These are phyloP conservation scores for Penicillium sp. DNA, from an alignment of 2,329 filamentous ascomycete species.

Conservation along the genomic window DNA sequence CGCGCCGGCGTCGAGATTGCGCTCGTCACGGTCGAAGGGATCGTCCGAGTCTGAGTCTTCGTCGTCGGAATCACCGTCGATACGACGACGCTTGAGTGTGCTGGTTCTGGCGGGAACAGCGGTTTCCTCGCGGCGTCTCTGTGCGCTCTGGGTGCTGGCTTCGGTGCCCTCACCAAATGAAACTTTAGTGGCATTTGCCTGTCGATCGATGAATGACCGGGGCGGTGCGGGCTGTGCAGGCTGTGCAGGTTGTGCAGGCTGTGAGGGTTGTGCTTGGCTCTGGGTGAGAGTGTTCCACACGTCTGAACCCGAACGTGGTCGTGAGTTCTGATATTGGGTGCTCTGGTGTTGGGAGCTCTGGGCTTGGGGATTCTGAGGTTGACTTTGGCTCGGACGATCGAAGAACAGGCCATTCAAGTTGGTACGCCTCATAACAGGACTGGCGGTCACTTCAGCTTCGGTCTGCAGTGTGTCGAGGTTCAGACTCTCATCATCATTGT, in stretches of 20 bases:
- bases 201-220: slow-evolving; percentile 35
- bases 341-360: too few species aligned
- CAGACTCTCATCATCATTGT: slow-evolving; percentile 4
- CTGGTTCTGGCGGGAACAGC: background rate
- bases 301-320: background rate
- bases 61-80: background rate
- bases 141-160: slow-evolving; percentile 9
- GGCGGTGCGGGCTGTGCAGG: slow-evolving; percentile 8
- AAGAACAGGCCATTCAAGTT: slow-evolving; percentile 1
- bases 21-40: slow-evolving; percentile 21
- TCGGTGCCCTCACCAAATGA: slow-evolving; percentile 17
- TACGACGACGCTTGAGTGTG: background rate
- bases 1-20: slow-evolving; percentile 28
- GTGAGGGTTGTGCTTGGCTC: background rate
- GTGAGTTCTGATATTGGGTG: background rate
- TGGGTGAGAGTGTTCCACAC: background rate
- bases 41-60: slow-evolving; percentile 13
- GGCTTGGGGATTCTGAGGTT: background rate
- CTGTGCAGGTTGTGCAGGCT: slow-evolving; percentile 4
- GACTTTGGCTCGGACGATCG: background rate
- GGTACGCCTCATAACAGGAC: background rate
- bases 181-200: slow-evolving; percentile 31
- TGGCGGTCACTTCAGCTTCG: background rate
- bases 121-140: slow-evolving; percentile 6
- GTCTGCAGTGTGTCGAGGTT: background rate